Evolutionary conservation across 1,139 yeast species (phyloP).

Genomic region (Saccharomyces hybrid): DNA sequence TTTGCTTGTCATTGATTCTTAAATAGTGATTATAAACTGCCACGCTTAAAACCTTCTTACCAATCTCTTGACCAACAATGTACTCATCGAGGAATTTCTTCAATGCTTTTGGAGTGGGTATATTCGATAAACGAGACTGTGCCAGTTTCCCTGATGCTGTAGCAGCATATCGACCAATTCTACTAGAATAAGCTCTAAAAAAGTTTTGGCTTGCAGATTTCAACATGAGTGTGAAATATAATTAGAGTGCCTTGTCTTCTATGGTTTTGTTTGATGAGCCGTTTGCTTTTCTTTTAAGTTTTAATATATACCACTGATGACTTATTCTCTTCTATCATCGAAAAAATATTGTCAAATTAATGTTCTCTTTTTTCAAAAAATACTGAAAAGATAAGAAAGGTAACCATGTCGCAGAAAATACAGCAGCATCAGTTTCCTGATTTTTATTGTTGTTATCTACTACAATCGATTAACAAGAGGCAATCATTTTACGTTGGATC

Average conservation of each 20-base stretch:
- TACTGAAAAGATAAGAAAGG: not conserved
- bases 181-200: not conserved
- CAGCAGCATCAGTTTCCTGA: slow-evolving; percentile 2
- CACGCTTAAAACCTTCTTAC: slow-evolving; percentile 48
- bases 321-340: not conserved
- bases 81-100: slow-evolving; percentile 41
- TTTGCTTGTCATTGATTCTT: slow-evolving; percentile 37
- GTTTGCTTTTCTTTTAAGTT: not conserved
- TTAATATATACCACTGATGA: not conserved
- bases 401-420: not conserved
- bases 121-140: slow-evolving; percentile 10
- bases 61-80: slow-evolving; percentile 45
- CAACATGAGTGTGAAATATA: not conserved
- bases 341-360: not conserved
- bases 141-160: slow-evolving; percentile 16
- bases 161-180: slow-evolving; percentile 1
- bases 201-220: not conserved
- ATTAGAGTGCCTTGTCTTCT: not conserved
- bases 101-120: slow-evolving; percentile 41
- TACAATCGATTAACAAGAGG: slow-evolving; percentile 50
- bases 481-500: slow-evolving; percentile 66
- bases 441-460: slow-evolving; percentile 61
- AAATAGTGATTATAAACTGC: slow-evolving; percentile 48
- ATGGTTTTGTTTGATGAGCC: not conserved
- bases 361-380: not conserved